Base-by-base conservation (phyloP, 129 eudicot genomes). In the Tanacetum coccineum region DNA sequence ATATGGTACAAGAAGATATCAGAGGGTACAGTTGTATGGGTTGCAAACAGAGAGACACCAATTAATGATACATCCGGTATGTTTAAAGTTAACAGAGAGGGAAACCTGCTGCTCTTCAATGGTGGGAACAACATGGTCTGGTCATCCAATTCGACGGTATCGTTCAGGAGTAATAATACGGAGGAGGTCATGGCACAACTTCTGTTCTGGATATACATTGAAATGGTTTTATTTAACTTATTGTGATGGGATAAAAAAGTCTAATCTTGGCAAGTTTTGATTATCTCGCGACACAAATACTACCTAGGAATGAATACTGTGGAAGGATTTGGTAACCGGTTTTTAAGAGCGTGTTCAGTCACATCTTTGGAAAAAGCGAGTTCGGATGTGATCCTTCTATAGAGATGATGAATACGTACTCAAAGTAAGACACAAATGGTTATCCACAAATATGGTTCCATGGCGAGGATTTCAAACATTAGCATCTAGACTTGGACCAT, bases 231-330 rank as follows among this genome's bases (percentile, higher is more conserved):
- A 80, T 80, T 5, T 74, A 79, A 64, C 63, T 79, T 18, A 66
- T 79, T 18, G 40, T 79, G 15, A 15, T 71, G 52, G 79, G n/a
- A n/a, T n/a, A 66, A 26, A 47, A 20, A 44, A 18, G 3, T 49
- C 62, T 15, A 14, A 21, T 80, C 4, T 79, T 79, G 83, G 69
- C 74, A 22, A 80, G 80, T 58, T 79, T 79, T 19, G 80, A 79
- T 59, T 64, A 69, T 19, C 68, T 0, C 53, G 70, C n/a, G 71
- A 80, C 56, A 80, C 84, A n/a, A 2, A 11, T 49, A 6, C 13
- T 80, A 12, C 67, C 84, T n/a, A 4, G 80, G 80, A 19, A 80
- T 80, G 84, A 70, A 70, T 26, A 10, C 70, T 0, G 84, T n/a
- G 80, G 3, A 74, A 50, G 74, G 77, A 75, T 57, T 70, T 51